Conservation (phyloP, 1,139 yeast species). For the Magnusiomyces magnusii region DNA sequence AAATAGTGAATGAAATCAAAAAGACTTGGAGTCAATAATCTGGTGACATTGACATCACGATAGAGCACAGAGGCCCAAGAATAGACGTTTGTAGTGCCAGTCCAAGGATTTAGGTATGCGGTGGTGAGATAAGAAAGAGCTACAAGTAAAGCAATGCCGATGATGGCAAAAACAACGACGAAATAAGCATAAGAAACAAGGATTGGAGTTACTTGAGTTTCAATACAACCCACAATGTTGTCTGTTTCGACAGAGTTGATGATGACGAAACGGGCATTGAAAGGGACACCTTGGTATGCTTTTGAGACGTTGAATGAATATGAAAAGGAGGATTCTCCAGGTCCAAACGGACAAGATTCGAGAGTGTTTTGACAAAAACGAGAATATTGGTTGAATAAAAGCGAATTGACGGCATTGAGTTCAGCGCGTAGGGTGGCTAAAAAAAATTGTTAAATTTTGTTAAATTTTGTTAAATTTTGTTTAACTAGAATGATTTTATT, state of each 20-base stretch:
- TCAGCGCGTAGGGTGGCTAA: conserved; percentile 24
- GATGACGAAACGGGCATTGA: conserved; percentile 27
- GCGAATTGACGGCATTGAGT: conserved; percentile 21
- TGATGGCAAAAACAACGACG: conserved; percentile 39
- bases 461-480: background rate
- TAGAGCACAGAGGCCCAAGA: conserved; percentile 52
- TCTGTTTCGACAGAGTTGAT: conserved; percentile 36
- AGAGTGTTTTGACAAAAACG: conserved; percentile 27
- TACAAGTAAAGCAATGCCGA: conserved; percentile 40
- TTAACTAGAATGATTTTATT: background rate
- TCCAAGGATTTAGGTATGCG: conserved; percentile 45
- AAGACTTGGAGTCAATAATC: conserved; percentile 51
- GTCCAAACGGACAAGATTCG: conserved; percentile 28
- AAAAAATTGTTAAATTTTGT: background rate
- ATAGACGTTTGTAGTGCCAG: conserved; percentile 54
- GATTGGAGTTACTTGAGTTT: conserved; percentile 45
- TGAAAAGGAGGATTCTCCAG: conserved; percentile 22
- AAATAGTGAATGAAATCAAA: conserved; percentile 44
- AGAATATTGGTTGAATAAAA: conserved; percentile 19
- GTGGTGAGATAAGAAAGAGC: conserved; percentile 39
- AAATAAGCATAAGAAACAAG: conserved; percentile 37
- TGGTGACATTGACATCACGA: conserved; percentile 50
- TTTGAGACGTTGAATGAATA: conserved; percentile 22
- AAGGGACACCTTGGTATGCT: conserved; percentile 28
- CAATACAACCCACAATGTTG: conserved; percentile 42